A percentile compares a stretch with the other conserved stretches of the same genome.
Conservation (phyloP, 1,284 basidiomycete genomes). For the Fomes fomentarius region DNA sequence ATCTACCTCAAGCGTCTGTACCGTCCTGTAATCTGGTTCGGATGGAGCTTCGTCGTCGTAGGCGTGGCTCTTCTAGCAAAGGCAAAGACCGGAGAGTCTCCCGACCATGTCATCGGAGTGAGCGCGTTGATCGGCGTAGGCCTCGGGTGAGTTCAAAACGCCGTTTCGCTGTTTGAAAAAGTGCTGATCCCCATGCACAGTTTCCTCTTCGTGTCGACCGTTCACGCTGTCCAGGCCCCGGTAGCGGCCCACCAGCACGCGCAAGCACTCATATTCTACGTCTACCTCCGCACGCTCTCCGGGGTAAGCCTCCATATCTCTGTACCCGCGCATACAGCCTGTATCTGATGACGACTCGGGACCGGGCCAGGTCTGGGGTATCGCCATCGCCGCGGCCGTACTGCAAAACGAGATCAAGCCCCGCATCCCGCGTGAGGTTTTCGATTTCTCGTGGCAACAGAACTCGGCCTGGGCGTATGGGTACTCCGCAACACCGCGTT, state of each 20-base stretch:
- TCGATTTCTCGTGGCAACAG: not conserved
- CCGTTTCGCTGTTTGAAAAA: not conserved
- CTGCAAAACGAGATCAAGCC: slow-evolving; percentile 6
- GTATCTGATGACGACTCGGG: not conserved
- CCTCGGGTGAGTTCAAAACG: not conserved
- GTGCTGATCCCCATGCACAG: too few species aligned
- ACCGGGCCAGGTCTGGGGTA: slow-evolving; percentile 5
- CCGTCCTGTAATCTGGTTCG: not conserved
- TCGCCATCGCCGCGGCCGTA: slow-evolving; percentile 1
- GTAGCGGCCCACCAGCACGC: not conserved
- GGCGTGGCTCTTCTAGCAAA: not conserved
- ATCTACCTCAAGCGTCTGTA: not conserved
- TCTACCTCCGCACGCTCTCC: not conserved
- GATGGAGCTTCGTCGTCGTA: not conserved
- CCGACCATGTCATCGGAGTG: not conserved
- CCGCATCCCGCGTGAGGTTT: not conserved
- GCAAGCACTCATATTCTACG: not conserved
- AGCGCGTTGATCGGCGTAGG: not conserved
- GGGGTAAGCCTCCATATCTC: not conserved
- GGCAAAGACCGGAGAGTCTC: not conserved
- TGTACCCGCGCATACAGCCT: not conserved
- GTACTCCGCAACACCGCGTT: not conserved
- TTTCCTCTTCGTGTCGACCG: not conserved
- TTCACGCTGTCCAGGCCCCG: not conserved
- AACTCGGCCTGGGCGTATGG: not conserved